Evolutionary conservation across 805 yeast species (phyloP).

Genomic region (Tetrapisispora pingtungensis): DNA sequence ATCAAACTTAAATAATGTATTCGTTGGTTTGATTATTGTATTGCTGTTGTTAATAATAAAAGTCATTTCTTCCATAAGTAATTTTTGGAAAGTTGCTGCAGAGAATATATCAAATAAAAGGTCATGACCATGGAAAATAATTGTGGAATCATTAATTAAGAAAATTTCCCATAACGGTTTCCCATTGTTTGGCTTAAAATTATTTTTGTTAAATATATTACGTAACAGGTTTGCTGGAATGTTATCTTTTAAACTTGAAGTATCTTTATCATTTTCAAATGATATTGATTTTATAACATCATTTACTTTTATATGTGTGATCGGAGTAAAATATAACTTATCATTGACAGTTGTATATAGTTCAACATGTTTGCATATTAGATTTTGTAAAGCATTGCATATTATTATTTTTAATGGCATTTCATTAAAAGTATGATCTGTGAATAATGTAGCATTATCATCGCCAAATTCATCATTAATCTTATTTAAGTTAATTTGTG

Average conservation of each 20-base stretch:
- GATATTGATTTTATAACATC: conserved; percentile 21
- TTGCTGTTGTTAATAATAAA: not conserved
- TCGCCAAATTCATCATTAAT: conserved; percentile 8
- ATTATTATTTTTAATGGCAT: conserved; percentile 12
- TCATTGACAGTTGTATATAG: conserved; percentile 18
- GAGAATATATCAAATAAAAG: conserved; percentile 24
- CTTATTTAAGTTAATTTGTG: conserved; percentile 10
- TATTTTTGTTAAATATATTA: conserved; percentile 19
- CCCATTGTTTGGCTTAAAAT: conserved; percentile 14
- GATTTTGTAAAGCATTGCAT: conserved; percentile 13
- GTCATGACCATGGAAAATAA: conserved; percentile 26
- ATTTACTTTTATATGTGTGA: conserved; percentile 11
- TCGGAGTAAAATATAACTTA: conserved; percentile 15
- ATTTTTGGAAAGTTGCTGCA: conserved; percentile 22
- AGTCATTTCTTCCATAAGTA: conserved; percentile 15
- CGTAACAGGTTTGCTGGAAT: conserved; percentile 23
- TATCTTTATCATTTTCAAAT: conserved; percentile 19
- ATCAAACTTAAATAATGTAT: not conserved
- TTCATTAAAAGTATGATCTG: conserved; percentile 8
- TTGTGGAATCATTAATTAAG: conserved; percentile 19
- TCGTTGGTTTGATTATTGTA: not conserved
- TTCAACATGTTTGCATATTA: conserved; percentile 18
- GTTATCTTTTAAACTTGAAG: conserved; percentile 19
- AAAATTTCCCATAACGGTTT: conserved; percentile 22
- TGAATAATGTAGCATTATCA: conserved; percentile 17